These are phyloP conservation scores for Blastomyces gilchristii DNA, from an alignment of 2,329 filamentous ascomycete species.

Conservation along the genomic window DNA sequence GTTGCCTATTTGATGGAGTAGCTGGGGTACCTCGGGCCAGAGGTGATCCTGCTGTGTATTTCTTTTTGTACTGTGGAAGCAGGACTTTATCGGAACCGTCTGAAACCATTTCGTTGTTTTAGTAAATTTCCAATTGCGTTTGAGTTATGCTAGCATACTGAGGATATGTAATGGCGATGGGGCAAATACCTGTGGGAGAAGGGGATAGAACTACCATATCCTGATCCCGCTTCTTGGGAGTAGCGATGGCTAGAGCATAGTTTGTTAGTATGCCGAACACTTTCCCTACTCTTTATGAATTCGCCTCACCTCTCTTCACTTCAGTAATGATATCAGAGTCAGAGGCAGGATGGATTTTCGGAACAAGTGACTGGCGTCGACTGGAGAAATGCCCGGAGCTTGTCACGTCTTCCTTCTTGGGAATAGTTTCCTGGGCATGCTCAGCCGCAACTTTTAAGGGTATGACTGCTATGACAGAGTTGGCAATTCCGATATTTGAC, in stretches of 20 bases:
- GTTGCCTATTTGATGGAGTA: too few relatives aligned
- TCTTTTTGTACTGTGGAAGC: neutral
- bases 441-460: too few relatives aligned
- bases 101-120: neutral
- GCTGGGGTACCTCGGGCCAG: neutral
- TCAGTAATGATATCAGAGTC: neutral
- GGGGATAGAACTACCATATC: too few relatives aligned
- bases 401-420: neutral
- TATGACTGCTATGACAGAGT: neutral
- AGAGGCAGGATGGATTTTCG: neutral
- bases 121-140: neutral
- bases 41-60: too few relatives aligned
- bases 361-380: neutral
- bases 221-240: neutral
- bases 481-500: neutral
- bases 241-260: neutral
- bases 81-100: neutral
- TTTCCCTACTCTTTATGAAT: neutral
- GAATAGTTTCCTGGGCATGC: neutral
- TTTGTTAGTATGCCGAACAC: neutral
- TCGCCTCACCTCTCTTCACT: neutral
- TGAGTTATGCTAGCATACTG: neutral
- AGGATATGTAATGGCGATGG: neutral
- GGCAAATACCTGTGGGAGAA: neutral
- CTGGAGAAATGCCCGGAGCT: neutral